These are phyloP conservation scores for Cryptosporidium sp. DNA, from an alignment of 169 alveolate genomes.

Conservation along the genomic window DNA sequence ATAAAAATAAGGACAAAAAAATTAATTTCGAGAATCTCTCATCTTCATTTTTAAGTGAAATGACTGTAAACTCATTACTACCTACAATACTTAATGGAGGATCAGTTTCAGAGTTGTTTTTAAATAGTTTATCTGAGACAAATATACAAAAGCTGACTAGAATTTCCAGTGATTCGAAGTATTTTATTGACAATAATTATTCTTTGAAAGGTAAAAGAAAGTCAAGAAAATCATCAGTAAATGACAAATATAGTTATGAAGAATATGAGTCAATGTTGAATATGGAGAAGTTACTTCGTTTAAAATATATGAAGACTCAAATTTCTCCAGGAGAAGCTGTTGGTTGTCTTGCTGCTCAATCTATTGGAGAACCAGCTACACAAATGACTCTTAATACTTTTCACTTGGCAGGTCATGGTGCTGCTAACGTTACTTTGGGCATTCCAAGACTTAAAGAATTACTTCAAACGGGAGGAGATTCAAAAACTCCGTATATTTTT, in stretches of 20 bases:
- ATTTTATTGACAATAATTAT: background rate
- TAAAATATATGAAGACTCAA: slow-evolving; percentile 87
- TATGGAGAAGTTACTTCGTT: slow-evolving; percentile 75
- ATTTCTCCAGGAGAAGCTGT: slow-evolving; percentile 98
- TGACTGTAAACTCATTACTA: slow-evolving; percentile 33
- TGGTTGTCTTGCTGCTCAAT: slow-evolving; percentile 98
- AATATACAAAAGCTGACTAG: slow-evolving; percentile 38
- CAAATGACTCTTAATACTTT: slow-evolving; percentile 99
- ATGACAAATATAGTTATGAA: slow-evolving; percentile 38
- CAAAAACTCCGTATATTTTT: slow-evolving; percentile 71
- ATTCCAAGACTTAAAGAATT: slow-evolving; percentile 99
- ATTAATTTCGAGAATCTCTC: background rate
- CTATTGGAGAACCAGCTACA: slow-evolving; percentile 99
- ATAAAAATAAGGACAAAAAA: background rate
- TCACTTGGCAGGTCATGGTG: slow-evolving; percentile 99
- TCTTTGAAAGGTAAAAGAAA: slow-evolving; percentile 6
- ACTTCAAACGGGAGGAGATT: slow-evolving; percentile 84
- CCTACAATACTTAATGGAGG: slow-evolving; percentile 55
- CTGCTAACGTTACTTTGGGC: slow-evolving; percentile 99
- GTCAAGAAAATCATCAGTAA: slow-evolving; percentile 7
- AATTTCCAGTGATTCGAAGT: background rate
- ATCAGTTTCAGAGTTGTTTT: slow-evolving; percentile 56
- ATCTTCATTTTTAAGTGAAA: slow-evolving; percentile 9
- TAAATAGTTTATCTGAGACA: slow-evolving; percentile 31
- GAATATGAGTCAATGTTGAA: slow-evolving; percentile 77